A percentile compares a stretch with the other conserved stretches of the same genome.
These are phyloP conservation scores for Phialophora expanda DNA, from an alignment of 2,329 filamentous ascomycete genomes.

Conservation along the genomic window DNA sequence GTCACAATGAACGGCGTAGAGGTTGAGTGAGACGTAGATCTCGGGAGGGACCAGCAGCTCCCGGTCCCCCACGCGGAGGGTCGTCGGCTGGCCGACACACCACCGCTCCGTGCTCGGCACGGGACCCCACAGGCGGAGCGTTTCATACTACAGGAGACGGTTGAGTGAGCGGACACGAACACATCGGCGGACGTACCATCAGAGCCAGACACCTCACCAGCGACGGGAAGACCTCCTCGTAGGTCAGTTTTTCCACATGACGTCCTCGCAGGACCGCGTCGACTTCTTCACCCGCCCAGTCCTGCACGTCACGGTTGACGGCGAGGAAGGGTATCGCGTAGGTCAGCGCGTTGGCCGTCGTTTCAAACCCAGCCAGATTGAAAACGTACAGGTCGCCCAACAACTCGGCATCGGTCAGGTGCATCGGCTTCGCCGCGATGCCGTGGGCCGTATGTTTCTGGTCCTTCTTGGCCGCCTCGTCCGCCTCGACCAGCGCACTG, in stretches of 20 bases:
- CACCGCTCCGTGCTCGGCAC: conserved; percentile 31
- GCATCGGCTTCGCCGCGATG: conserved; percentile 29
- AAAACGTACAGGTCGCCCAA: conserved; percentile 58
- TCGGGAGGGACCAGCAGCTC: conserved; percentile 32
- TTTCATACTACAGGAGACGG: conserved; percentile 37
- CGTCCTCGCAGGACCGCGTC: conserved; percentile 26
- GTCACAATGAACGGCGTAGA: conserved; percentile 42
- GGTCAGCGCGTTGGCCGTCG: conserved; percentile 54
- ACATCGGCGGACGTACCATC: conserved; percentile 27
- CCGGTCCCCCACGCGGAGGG: conserved; percentile 29
- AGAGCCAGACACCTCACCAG: conserved; percentile 30
- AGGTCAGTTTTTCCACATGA: conserved; percentile 5
- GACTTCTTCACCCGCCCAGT: conserved; percentile 54
- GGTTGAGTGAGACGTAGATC: conserved; percentile 35
- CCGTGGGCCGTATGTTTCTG: conserved; percentile 44
- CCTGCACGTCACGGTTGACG: conserved; percentile 52
- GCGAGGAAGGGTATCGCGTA: conserved; percentile 54
- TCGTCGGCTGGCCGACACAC: conserved; percentile 26
- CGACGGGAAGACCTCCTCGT: conserved; percentile 28
- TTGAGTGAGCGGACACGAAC: neutral
- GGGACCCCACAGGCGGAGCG: conserved; percentile 40
- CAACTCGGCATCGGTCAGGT: conserved; percentile 52
- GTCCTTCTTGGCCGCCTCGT: conserved; percentile 38
- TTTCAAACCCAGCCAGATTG: conserved; percentile 60
- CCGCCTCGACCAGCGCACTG: conserved; percentile 38